Conservation (phyloP, 2,329 filamentous ascomycete genomes). For the Cryoendolithus antarcticus region DNA sequence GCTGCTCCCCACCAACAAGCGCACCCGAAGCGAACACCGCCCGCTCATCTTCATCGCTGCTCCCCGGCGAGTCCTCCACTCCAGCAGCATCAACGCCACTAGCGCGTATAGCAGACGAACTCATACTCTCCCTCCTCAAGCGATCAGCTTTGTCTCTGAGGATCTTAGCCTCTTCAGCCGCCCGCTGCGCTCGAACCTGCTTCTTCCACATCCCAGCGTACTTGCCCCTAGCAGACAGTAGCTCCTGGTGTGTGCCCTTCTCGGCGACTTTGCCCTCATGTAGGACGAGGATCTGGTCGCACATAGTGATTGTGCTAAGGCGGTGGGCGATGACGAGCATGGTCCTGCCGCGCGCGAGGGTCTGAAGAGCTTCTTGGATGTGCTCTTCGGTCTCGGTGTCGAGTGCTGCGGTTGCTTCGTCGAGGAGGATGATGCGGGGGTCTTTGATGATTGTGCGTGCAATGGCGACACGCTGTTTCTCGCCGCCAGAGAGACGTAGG, state of each 20-base stretch:
- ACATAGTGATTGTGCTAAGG: conserved; percentile 43
- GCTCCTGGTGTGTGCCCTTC: conserved; percentile 38
- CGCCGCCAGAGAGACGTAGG: conserved; percentile 73
- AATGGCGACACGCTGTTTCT: conserved; percentile 89
- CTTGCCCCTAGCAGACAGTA: conserved; percentile 34
- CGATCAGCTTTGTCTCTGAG: conserved; percentile 40
- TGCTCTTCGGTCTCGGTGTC: conserved; percentile 89
- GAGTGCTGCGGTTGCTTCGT: conserved; percentile 83
- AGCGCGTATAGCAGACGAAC: conserved; percentile 25
- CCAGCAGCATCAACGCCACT: conserved; percentile 7
- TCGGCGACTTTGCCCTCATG: conserved; percentile 41
- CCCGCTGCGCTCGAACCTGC: conserved; percentile 38
- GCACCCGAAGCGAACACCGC: not conserved
- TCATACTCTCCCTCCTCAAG: conserved; percentile 36
- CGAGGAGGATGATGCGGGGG: conserved; percentile 80
- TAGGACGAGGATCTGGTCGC: conserved; percentile 44
- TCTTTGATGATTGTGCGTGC: conserved; percentile 87
- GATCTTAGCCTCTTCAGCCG: conserved; percentile 36
- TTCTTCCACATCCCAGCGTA: conserved; percentile 42
- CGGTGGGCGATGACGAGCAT: conserved; percentile 85
- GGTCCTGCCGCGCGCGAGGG: conserved; percentile 72
- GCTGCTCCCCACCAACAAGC: not conserved
- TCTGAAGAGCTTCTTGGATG: conserved; percentile 76
- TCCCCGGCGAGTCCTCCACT: conserved; percentile 25
- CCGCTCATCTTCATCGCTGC: conserved; percentile 25